Conservation (phyloP, 345 rosid genomes). For the Moringa oleifera region DNA sequence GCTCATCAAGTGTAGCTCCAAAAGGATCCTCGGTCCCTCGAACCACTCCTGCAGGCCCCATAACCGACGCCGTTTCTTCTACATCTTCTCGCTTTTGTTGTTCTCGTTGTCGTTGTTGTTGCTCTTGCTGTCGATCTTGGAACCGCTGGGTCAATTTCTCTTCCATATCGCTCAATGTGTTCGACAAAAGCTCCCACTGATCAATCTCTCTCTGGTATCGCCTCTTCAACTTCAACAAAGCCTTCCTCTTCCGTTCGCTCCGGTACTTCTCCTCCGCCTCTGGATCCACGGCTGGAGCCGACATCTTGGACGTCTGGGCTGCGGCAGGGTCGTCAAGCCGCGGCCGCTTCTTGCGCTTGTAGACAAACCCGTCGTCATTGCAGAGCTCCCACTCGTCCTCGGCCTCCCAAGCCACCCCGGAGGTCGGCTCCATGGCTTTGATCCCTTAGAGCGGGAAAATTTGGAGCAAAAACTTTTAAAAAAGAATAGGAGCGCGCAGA, state of each 20-base stretch:
- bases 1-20: constrained; percentile 42
- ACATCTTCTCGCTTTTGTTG: constrained; percentile 2
- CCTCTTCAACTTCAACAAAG: constrained; percentile 43
- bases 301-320: constrained; percentile 4
- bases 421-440: neutral
- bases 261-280: constrained; percentile 39
- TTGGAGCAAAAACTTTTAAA: constrained; percentile 1
- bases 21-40: constrained; percentile 14
- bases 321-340: constrained; percentile 19
- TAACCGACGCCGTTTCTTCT: constrained; percentile 17
- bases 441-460: constrained; percentile 21
- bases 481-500: neutral
- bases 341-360: constrained; percentile 58
- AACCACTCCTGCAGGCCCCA: constrained; percentile 6
- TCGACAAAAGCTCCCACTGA: constrained; percentile 63
- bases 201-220: constrained; percentile 56
- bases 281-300: constrained; percentile 26
- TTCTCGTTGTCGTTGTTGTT: constrained; percentile 5
- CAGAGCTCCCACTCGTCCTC: constrained; percentile 56
- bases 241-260: constrained; percentile 37
- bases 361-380: constrained; percentile 75
- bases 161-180: constrained; percentile 43
- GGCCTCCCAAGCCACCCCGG: neutral
- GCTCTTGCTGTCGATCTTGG: constrained; percentile 17
- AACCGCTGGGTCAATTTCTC: constrained; percentile 29